Conservation (phyloP, 139 green algal genomes). For the Nannochloris sp. region DNA sequence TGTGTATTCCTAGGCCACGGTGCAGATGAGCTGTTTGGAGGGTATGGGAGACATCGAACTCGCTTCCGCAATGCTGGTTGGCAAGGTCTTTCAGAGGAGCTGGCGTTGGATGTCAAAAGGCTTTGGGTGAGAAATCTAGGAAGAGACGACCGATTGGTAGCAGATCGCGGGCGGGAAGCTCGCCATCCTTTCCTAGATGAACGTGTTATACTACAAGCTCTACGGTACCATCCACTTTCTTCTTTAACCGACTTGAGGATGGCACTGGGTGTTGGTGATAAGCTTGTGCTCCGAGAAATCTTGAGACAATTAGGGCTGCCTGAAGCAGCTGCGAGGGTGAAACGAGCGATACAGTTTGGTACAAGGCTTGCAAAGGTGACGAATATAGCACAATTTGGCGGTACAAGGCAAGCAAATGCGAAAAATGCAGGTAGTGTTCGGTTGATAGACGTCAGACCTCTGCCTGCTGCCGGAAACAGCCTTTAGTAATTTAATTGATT, state of each 20-base stretch:
- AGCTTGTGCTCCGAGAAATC: constrained; percentile 66
- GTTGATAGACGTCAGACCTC: constrained; percentile 9
- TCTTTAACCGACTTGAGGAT: constrained; percentile 37
- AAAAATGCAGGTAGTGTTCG: constrained; percentile 41
- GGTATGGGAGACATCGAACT: constrained; percentile 89
- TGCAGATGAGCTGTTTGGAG: constrained; percentile 87
- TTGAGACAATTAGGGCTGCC: constrained; percentile 55
- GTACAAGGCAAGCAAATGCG: constrained; percentile 72
- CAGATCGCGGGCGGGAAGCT: constrained; percentile 73
- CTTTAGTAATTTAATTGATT: too few relatives aligned
- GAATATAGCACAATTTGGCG: constrained; percentile 80
- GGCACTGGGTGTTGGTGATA: constrained; percentile 72
- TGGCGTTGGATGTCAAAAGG: constrained; percentile 72
- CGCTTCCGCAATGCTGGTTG: constrained; percentile 38
- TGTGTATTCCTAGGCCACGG: constrained; percentile 82
- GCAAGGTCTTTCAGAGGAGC: constrained; percentile 50
- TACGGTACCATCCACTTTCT: constrained; percentile 37
- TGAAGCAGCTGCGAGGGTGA: constrained; percentile 52
- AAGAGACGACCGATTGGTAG: constrained; percentile 80
- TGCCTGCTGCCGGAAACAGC: too few relatives aligned
- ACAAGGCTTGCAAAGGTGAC: constrained; percentile 67
- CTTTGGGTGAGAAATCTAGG: constrained; percentile 91
- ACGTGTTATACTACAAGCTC: constrained; percentile 47
- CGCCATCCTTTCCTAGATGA: constrained; percentile 92
- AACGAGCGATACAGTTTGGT: constrained; percentile 93